phyloP scores from a whole-genome alignment of 768 basidiomycete species.

The Boletus edulis region DNA sequence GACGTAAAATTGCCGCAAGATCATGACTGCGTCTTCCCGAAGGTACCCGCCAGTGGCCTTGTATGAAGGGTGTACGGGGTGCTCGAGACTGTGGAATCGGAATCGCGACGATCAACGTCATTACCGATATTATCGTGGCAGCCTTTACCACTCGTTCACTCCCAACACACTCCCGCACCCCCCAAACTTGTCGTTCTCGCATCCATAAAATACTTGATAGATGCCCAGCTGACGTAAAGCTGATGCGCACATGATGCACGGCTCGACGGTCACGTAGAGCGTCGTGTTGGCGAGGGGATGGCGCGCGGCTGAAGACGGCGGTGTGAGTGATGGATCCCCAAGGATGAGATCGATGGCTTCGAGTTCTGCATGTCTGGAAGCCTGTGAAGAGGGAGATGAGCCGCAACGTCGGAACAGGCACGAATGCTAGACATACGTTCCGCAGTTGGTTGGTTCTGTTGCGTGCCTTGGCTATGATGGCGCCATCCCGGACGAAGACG shows the following conservation, averaged over 20 bases:
- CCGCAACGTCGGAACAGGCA: background rate
- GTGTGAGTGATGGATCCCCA: slow-evolving; percentile 56
- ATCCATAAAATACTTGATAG: slow-evolving; percentile 87
- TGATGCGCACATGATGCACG: slow-evolving; percentile 98
- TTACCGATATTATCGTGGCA: background rate
- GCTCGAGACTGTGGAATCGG: slow-evolving; percentile 48
- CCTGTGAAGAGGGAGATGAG: slow-evolving; percentile 44
- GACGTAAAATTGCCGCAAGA: slow-evolving; percentile 84
- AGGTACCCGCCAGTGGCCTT: slow-evolving; percentile 71
- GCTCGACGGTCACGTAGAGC: slow-evolving; percentile 97
- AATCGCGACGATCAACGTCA: slow-evolving; percentile 2
- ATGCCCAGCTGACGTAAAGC: slow-evolving; percentile 94
- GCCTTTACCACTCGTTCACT: slow-evolving; percentile 70
- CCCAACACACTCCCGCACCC: slow-evolving; percentile 94
- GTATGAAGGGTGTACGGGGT: slow-evolving; percentile 76
- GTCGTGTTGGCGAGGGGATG: slow-evolving; percentile 77
- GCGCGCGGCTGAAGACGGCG: slow-evolving; percentile 30
- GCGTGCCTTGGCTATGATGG: slow-evolving; percentile 78
- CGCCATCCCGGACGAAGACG: slow-evolving; percentile 81
- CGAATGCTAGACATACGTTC: slow-evolving; percentile 59
- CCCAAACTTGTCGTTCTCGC: slow-evolving; percentile 93
- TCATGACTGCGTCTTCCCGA: slow-evolving; percentile 83
- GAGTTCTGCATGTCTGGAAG: slow-evolving; percentile 95
- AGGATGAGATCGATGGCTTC: slow-evolving; percentile 93
- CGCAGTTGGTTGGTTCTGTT: slow-evolving; percentile 93